Evolutionary conservation across 257 asterid genomes (phyloP).

Genomic region (Catharanthus roseus): DNA sequence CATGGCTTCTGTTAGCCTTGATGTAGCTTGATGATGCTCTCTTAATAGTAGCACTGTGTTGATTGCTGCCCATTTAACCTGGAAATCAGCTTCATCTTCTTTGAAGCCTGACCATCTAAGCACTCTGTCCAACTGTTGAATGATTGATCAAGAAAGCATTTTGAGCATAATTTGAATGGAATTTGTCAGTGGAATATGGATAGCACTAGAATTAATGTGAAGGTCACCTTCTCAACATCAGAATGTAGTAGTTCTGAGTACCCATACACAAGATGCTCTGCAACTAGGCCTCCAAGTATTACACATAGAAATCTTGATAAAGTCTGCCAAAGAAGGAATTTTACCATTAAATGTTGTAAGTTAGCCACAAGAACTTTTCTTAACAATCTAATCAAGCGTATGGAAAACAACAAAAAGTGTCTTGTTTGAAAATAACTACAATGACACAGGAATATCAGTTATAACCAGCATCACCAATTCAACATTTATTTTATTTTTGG

Average conservation of each 20-base stretch:
- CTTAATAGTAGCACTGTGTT: constrained; percentile 35
- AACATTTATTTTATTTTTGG: too few relatives aligned
- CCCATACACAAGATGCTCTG: constrained; percentile 58
- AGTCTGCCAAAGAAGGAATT: constrained; percentile 27
- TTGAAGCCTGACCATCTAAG: constrained; percentile 35
- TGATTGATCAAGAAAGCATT: constrained; percentile 5
- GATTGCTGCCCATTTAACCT: constrained; percentile 38
- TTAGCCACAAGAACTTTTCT: not conserved
- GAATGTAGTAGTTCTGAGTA: constrained; percentile 64
- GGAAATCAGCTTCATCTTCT: constrained; percentile 30
- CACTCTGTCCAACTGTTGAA: constrained; percentile 47
- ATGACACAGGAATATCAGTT: too few relatives aligned
- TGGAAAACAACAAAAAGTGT: too few relatives aligned
- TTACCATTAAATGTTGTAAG: not conserved
- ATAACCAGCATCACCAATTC: too few relatives aligned
- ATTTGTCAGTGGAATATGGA: not conserved
- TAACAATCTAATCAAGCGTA: too few relatives aligned
- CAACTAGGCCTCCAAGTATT: constrained; percentile 58
- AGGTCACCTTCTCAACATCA: constrained; percentile 56
- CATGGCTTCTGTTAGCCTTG: constrained; percentile 56
- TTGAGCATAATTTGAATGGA: constrained; percentile 5
- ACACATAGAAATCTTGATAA: constrained; percentile 41
- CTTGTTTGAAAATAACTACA: too few relatives aligned
- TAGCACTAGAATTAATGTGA: not conserved
- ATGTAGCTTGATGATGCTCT: constrained; percentile 34